phyloP scores from a whole-genome alignment of 371 early-diverging fungal species.

The Circinella umbellata region DNA sequence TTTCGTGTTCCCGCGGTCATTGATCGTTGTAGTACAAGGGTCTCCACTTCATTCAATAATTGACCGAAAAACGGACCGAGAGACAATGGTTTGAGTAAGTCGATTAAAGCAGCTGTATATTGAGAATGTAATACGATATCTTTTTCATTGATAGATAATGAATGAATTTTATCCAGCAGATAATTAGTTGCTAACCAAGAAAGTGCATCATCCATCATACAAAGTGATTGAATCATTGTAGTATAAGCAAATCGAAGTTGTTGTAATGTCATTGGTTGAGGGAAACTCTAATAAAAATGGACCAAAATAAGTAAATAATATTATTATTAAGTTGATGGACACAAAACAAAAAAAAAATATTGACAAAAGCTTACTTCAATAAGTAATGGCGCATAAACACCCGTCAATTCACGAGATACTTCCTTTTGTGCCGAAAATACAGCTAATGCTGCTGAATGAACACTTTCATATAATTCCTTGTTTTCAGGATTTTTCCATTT shows the following conservation, averaged over 20 bases:
- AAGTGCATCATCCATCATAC: conserved; percentile 63
- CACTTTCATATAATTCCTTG: conserved; percentile 64
- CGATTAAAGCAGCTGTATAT: conserved; percentile 41
- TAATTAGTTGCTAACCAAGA: conserved; percentile 65
- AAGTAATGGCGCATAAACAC: conserved; percentile 50
- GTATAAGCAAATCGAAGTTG: conserved; percentile 66
- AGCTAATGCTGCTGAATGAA: conserved; percentile 60
- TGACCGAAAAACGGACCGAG: conserved; percentile 52
- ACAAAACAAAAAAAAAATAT: background rate
- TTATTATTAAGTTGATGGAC: too few species aligned
- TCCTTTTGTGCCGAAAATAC: conserved; percentile 59
- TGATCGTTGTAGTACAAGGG: conserved; percentile 27
- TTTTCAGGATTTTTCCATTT: conserved; percentile 53
- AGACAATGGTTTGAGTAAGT: conserved; percentile 51
- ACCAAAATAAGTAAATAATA: too few species aligned
- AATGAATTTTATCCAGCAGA: conserved; percentile 44
- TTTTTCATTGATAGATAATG: conserved; percentile 20
- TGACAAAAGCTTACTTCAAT: conserved; percentile 41
- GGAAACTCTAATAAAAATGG: conserved; percentile 46
- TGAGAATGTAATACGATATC: conserved; percentile 32
- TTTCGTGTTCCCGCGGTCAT: conserved; percentile 26
- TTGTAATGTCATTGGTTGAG: conserved; percentile 58
- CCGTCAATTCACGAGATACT: conserved; percentile 42
- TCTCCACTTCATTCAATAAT: conserved; percentile 29
- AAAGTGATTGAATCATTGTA: conserved; percentile 59